These are phyloP conservation scores for Leccinum griseonigrum DNA, from an alignment of 1,284 basidiomycete species.

Conservation along the genomic window DNA sequence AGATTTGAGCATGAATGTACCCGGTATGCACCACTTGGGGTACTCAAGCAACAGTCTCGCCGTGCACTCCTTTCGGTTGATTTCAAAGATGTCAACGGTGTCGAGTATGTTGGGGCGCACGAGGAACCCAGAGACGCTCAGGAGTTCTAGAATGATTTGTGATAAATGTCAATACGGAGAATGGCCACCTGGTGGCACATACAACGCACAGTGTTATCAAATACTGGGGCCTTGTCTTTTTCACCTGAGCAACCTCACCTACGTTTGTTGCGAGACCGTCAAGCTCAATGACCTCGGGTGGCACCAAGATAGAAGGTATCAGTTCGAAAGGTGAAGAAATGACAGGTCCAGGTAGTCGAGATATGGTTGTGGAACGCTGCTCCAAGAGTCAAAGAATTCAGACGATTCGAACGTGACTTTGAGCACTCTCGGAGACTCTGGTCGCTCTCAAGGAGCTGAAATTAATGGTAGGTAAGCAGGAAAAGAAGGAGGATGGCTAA, in stretches of 20 bases:
- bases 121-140: slow-evolving; percentile 75
- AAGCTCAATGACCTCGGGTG: slow-evolving; percentile 82
- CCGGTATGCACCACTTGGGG: slow-evolving; percentile 80
- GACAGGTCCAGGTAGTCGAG: slow-evolving; percentile 43
- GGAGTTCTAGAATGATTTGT: slow-evolving; percentile 75
- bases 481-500: not conserved
- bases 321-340: slow-evolving; percentile 60
- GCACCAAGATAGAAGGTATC: slow-evolving; percentile 72
- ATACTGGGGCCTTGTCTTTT: slow-evolving; percentile 77
- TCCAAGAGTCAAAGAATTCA: slow-evolving; percentile 54
- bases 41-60: slow-evolving; percentile 86
- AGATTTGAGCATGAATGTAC: slow-evolving; percentile 80
- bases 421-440: slow-evolving; percentile 42
- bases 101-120: slow-evolving; percentile 81
- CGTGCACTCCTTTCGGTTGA: slow-evolving; percentile 90
- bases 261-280: slow-evolving; percentile 64
- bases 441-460: slow-evolving; percentile 63
- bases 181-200: not conserved
- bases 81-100: slow-evolving; percentile 88
- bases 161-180: slow-evolving; percentile 5
- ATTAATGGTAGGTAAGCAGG: not conserved
- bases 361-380: slow-evolving; percentile 70
- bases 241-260: slow-evolving; percentile 64
- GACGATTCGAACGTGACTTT: slow-evolving; percentile 47
- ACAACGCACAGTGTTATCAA: slow-evolving; percentile 69